Percentiles rank a stretch among this genome's conserved stretches.
These are phyloP conservation scores for Solanum bulbocastanum DNA, from an alignment of 257 asterid species.

Conservation along the genomic window DNA sequence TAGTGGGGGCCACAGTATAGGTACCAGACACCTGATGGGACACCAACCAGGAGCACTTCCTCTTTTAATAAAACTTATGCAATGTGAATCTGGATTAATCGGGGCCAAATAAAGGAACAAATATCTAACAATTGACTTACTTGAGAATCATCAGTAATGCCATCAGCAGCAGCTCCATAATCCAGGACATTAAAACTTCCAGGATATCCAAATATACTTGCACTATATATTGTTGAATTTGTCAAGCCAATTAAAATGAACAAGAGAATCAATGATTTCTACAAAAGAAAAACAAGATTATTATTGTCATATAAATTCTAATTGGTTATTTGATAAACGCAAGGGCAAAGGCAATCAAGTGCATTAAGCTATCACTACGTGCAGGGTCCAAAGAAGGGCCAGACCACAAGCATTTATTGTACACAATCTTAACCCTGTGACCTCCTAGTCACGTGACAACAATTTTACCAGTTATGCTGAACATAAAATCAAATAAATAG, in stretches of 20 bases:
- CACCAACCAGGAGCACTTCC: background rate
- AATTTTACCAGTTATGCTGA: background rate
- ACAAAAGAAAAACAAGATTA: background rate
- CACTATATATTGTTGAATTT: slow-evolving; percentile 2
- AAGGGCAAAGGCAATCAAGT: background rate
- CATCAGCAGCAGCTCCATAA: slow-evolving; percentile 43
- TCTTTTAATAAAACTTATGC: background rate
- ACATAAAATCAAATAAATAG: background rate
- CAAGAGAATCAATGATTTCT: slow-evolving; percentile 18
- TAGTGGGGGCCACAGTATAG: background rate
- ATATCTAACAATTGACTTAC: slow-evolving; percentile 10
- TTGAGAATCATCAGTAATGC: slow-evolving; percentile 34
- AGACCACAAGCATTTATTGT: background rate
- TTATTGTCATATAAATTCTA: background rate
- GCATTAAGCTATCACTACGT: background rate
- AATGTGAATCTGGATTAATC: background rate
- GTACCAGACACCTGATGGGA: background rate
- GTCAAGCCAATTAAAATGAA: slow-evolving; percentile 18
- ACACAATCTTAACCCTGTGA: background rate
- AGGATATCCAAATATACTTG: background rate
- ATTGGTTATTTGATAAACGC: background rate
- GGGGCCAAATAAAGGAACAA: background rate
- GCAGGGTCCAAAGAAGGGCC: background rate
- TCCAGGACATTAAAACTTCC: slow-evolving; percentile 31
- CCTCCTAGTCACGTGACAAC: background rate